These are phyloP conservation scores for Coprinellus micaceus DNA, from an alignment of 768 basidiomycete genomes.

Conservation along the genomic window DNA sequence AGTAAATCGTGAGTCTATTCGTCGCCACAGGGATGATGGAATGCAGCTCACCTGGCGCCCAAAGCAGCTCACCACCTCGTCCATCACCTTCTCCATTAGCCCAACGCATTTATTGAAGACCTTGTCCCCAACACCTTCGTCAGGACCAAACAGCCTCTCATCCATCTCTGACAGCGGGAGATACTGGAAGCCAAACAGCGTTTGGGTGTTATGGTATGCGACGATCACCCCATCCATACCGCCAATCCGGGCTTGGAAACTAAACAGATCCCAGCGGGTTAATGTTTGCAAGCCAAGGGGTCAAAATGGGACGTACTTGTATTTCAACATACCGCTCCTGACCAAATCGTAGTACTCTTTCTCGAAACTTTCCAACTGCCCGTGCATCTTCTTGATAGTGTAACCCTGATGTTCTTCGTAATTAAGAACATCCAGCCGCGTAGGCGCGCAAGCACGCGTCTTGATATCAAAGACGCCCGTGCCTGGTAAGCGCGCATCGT, in stretches of 20 bases:
- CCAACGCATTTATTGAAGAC: slow-evolving; percentile 74
- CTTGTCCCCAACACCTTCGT: slow-evolving; percentile 54
- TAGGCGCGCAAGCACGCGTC: slow-evolving; percentile 81
- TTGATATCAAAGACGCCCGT: slow-evolving; percentile 96
- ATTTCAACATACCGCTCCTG: slow-evolving; percentile 92
- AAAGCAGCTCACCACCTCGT: slow-evolving; percentile 56
- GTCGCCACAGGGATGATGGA: neutral
- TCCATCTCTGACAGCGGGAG: slow-evolving; percentile 88
- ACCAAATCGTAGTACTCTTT: slow-evolving; percentile 93
- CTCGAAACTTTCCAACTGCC: slow-evolving; percentile 78
- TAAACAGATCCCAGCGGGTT: slow-evolving; percentile 23
- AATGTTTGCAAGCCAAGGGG: neutral
- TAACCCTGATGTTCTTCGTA: slow-evolving; percentile 80
- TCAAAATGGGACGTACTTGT: slow-evolving; percentile 53
- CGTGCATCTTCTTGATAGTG: slow-evolving; percentile 59
- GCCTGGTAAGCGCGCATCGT: slow-evolving; percentile 77
- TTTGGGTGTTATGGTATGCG: slow-evolving; percentile 82
- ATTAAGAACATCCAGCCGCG: slow-evolving; percentile 84
- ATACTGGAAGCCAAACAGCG: slow-evolving; percentile 94
- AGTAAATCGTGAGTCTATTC: neutral
- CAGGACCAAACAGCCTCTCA: slow-evolving; percentile 61
- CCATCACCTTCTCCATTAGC: slow-evolving; percentile 63
- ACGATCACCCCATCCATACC: slow-evolving; percentile 94
- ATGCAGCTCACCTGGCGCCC: slow-evolving; percentile 54
- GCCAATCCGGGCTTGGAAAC: slow-evolving; percentile 94